Base-by-base conservation (phyloP, 2,329 filamentous ascomycete genomes). In the Sporothrix humicola region DNA sequence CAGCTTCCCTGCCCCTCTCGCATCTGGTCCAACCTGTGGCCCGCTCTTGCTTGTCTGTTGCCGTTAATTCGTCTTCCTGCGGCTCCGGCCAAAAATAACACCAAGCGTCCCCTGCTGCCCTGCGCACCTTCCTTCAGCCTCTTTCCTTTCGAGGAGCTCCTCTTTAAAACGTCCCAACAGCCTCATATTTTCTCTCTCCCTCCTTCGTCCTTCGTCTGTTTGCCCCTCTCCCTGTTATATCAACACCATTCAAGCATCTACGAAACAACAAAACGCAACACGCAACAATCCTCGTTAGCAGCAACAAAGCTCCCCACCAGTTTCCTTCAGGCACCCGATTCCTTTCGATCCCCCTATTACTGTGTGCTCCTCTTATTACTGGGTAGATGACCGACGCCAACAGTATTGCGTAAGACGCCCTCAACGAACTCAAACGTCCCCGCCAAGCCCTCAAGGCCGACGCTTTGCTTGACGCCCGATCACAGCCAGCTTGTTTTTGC, bases 51-150 rank as follows among this genome's bases (percentile, higher is more conserved):
- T 37, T 37, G 31, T 68, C 52, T 37, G 42, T n/a, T 52, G 15
- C 48, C 15, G 48, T n/a, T 37, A 37, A 37, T 37, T 37, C 31
- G 31, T 37, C 31, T 37, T 37, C 48, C 66, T 69, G 66, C 20
- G 12, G 52, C 52, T 58, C 52, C 31, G 13, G 68, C 68, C 68
- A 70, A 70, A 70, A 70, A 70, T 70, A 70, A 58, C 68, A 70
- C 31, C 50, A 42, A 9, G 48, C 46, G 66, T 13, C 15, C 17
- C 26, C 48, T 69, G 23, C 37, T 58, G n/a, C n/a, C 68, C 37
- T 69, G 48, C 66, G 15, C 50, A 17, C 66, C 50, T 54, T 69
- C 26, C 50, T 56, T 70, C 52, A 59, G 68, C 68, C 52, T 69
- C 68, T 37, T 37, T 37, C 31, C 31, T 37, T 37, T 37, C 31